phyloP scores from a whole-genome alignment of 768 basidiomycete genomes.

The Lanmaoa rubissima region DNA sequence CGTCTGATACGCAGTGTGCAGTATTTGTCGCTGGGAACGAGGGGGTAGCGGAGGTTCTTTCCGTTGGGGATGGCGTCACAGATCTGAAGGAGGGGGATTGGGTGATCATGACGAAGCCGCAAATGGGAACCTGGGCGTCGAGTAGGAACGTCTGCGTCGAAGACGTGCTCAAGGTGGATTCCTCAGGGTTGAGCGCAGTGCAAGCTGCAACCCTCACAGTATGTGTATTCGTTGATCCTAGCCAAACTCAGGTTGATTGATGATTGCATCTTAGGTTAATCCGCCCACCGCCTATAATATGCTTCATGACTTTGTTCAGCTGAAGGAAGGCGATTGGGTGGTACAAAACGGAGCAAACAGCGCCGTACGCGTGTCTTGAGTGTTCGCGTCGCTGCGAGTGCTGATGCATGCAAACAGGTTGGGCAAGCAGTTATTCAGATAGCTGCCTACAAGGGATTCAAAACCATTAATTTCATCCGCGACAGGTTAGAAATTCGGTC shows the following conservation, averaged over 20 bases:
- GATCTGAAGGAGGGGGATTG: conserved; percentile 58
- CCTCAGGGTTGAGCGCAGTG: conserved; percentile 49
- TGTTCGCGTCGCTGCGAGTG: neutral
- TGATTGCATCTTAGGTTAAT: conserved; percentile 53
- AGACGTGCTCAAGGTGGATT: conserved; percentile 63
- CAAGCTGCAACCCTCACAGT: conserved; percentile 79
- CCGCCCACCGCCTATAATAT: conserved; percentile 83
- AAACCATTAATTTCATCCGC: conserved; percentile 81
- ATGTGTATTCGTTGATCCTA: conserved; percentile 16
- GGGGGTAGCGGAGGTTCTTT: conserved; percentile 64
- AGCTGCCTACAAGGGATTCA: conserved; percentile 64
- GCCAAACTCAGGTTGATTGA: neutral
- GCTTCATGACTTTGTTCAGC: conserved; percentile 64
- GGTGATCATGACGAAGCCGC: conserved; percentile 68
- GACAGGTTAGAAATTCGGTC: conserved; percentile 45
- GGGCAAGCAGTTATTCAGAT: conserved; percentile 88
- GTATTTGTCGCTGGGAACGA: conserved; percentile 75
- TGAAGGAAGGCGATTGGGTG: conserved; percentile 73
- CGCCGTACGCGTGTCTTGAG: conserved; percentile 49
- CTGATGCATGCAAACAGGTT: conserved; percentile 42
- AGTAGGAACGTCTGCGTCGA: conserved; percentile 48
- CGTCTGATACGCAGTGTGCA: conserved; percentile 29
- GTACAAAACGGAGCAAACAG: conserved; percentile 87
- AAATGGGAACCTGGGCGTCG: conserved; percentile 76
- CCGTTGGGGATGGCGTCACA: conserved; percentile 54